Base-by-base conservation (phyloP, 257 asterid species). In the Nicotiana knightiana region DNA sequence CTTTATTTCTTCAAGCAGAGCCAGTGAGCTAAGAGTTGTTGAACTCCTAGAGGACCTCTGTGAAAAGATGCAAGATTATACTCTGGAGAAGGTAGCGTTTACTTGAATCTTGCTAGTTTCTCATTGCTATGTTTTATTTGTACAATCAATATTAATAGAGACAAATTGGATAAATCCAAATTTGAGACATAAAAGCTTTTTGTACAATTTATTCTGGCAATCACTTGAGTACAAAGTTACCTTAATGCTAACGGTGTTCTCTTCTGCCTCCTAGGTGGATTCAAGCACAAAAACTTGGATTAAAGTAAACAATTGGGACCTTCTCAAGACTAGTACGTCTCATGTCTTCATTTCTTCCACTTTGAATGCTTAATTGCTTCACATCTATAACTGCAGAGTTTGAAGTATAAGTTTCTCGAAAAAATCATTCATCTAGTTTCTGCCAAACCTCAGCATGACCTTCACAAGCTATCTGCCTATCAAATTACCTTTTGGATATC, bases 61-160 rank as follows among this genome's bases (percentile, higher is more conserved):
- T 61, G 99, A 96, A 63, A 96, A 91, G 87, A 93, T 96, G 99
- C 97, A 96, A 89, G 99, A 94, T 80, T 96, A 96, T 86, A 94
- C 97, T 76, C 95, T 94, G 82, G 97, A 96, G 90, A 91, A 94
- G 99, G 99, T 92, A 86, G 76, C 33, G 76, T 76, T 61, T 46
- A 43, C 35, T 77, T n/a, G 32, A 57, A 16, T 59, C 81, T 70
- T 80, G 43, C 83, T 73, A 61, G 43, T 79, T 86, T 85, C 55
- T 61, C 67, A 26, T 54, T 9, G 55, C 16, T 4, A 6, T 70
- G 24, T 71, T n/a, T 68, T 68, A 39, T 39, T 39, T 68, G n/a
- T 9, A 68, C 9, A 39, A n/a, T 24, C 55, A 68, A 39, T 43
- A 55, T 58, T 78, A 33, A 26, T 43, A 18, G 67, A 61, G 32